Conservation (phyloP, 2,329 filamentous ascomycete species). For the Fusarium miscanthi region DNA sequence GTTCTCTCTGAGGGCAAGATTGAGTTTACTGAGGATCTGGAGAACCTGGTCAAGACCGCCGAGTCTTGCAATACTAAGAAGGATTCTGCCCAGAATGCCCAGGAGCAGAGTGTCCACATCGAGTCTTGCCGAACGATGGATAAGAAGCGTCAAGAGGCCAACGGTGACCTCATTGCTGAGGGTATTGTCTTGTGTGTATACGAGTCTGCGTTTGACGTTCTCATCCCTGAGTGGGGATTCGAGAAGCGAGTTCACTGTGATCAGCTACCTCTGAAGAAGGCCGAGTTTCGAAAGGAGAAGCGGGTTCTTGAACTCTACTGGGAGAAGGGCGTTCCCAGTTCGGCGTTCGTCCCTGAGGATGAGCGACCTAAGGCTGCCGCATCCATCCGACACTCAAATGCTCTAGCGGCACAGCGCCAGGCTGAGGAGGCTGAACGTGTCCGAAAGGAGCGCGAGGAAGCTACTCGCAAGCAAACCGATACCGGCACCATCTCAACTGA, state of each 20-base stretch:
- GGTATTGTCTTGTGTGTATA: conserved; percentile 98
- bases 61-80: conserved; percentile 99
- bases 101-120: conserved; percentile 99
- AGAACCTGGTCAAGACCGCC: conserved; percentile 88
- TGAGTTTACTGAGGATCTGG: conserved; percentile 90
- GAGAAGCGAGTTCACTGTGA: conserved; percentile 99
- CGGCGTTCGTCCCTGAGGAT: conserved; percentile 95
- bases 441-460: conserved; percentile 89
- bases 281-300: conserved; percentile 98
- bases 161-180: conserved; percentile 92
- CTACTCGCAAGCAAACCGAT: conserved; percentile 91
- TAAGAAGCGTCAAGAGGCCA: conserved; percentile 84
- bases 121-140: conserved; percentile 97
- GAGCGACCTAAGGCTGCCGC: conserved; percentile 88
- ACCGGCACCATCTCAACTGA: conserved; percentile 94
- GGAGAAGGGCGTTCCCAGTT: conserved; percentile 99
- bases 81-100: conserved; percentile 95
- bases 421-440: conserved; percentile 84
- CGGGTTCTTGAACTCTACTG: conserved; percentile 96
- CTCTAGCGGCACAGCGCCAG: conserved; percentile 79
- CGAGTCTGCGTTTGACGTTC: conserved; percentile 96
- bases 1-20: conserved; percentile 83
- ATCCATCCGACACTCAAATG: conserved; percentile 78
- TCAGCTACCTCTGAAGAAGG: conserved; percentile 96
- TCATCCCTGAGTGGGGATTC: conserved; percentile 98